phyloP scores from a whole-genome alignment of 768 basidiomycete genomes.

The Mycena capillaripes region DNA sequence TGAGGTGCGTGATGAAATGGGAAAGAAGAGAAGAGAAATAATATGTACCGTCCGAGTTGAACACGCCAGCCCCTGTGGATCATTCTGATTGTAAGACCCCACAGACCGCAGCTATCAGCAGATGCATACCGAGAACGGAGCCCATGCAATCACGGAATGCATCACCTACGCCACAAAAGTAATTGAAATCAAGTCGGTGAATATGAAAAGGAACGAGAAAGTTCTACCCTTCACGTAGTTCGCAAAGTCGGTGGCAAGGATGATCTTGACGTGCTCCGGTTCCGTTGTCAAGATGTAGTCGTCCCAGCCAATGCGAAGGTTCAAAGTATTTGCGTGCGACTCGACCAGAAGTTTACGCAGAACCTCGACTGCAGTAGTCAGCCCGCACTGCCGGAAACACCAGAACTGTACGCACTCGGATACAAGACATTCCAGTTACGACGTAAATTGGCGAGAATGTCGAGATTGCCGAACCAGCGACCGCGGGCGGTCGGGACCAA shows the following conservation, averaged over 20 bases:
- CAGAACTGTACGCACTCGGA: not conserved
- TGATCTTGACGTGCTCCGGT: constrained; percentile 63
- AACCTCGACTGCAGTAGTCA: not conserved
- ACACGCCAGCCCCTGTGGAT: constrained; percentile 69
- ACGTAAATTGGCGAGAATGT: constrained; percentile 7
- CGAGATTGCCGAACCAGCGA: constrained; percentile 17
- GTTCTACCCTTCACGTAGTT: constrained; percentile 58
- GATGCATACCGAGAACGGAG: constrained; percentile 22
- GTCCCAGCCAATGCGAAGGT: constrained; percentile 24
- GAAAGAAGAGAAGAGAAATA: not conserved
- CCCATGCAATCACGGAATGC: constrained; percentile 16
- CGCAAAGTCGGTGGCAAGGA: constrained; percentile 63
- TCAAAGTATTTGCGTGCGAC: not conserved
- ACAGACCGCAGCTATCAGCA: too few relatives aligned
- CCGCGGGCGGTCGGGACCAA: constrained; percentile 6
- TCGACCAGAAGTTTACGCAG: not conserved
- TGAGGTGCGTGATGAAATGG: not conserved
- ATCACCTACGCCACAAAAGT: not conserved
- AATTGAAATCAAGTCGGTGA: too few relatives aligned
- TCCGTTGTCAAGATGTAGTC: constrained; percentile 57
- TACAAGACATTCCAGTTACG: constrained; percentile 14
- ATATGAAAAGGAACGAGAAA: not conserved
- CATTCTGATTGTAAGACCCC: constrained; percentile 13
- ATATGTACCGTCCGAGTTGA: constrained; percentile 68
- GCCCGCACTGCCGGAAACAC: not conserved